Percentiles rank a stretch among this genome's conserved stretches.
Conservation (phyloP, 2,329 filamentous ascomycete species). For the Ramichloridium luteum region DNA sequence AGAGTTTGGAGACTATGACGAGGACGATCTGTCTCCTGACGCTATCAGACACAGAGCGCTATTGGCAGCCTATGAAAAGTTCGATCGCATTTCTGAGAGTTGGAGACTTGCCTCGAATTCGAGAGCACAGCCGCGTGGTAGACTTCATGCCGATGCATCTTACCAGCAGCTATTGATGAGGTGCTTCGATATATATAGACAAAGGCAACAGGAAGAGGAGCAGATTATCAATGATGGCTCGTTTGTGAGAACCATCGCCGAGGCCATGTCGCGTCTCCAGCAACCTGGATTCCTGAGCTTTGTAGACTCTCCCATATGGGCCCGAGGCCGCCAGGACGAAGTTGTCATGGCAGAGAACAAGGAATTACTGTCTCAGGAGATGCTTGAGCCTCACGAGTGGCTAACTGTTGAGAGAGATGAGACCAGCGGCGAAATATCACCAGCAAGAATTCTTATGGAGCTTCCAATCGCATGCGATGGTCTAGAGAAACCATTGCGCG, state of each 20-base stretch:
- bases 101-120: background rate
- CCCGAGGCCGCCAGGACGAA: background rate
- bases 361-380: background rate
- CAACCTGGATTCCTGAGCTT: background rate
- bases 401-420: background rate
- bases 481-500: background rate
- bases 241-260: background rate
- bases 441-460: background rate
- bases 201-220: background rate
- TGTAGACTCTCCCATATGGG: background rate
- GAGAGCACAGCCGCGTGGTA: background rate
- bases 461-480: background rate
- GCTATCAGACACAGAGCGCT: background rate
- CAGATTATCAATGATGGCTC: background rate
- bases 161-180: background rate
- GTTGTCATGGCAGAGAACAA: background rate
- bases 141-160: background rate
- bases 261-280: background rate
- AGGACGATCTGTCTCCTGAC: background rate
- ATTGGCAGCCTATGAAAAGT: background rate
- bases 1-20: background rate
- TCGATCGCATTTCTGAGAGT: background rate
- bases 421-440: background rate
- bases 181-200: background rate
- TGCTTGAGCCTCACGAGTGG: conserved; percentile 1